Evolutionary conservation across 2,329 filamentous ascomycete species (phyloP), one percentile per base, ranked within the genome.

Genomic region (Phaeophleospora eucalypticola): DNA sequence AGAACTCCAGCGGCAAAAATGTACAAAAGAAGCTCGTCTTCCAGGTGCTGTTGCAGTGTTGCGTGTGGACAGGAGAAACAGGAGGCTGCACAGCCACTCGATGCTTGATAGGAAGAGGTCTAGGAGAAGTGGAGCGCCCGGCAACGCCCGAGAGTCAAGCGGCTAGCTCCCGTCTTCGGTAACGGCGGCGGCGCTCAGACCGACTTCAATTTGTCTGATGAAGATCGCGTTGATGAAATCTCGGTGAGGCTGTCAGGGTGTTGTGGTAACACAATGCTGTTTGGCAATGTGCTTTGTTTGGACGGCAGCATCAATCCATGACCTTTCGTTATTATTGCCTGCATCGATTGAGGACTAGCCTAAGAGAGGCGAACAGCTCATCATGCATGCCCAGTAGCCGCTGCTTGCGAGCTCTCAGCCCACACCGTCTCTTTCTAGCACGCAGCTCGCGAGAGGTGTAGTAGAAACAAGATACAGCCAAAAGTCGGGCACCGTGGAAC

Each of bases 61-160:
- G n/a, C n/a, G n/a, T n/a, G n/a, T 29, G 24, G 24, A 12, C 24
- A 12, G 41, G 33, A 29, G 41, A 36, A 21, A 29, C 19, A 39
- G 21, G 32, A 36, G 33, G 20, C 17, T 47, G 45, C 45, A 47
- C 45, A 47, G 45, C 45, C 45, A 43, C 45, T 42, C 7, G n/a
- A n/a, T n/a, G n/a, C n/a, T n/a, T n/a, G n/a, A n/a, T n/a, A n/a
- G n/a, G n/a, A n/a, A n/a, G n/a, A 36, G 20, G 15, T 21, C 14
- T 45, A 33, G 41, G 41, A 33, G 41, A 43, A 43, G 36, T 33
- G 21, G 20, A 43, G n/a, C n/a, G n/a, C n/a, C n/a, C n/a, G n/a
- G n/a, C n/a, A n/a, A n/a, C n/a, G n/a, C n/a, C n/a, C n/a, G n/a
- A n/a, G n/a, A n/a, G n/a, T n/a, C n/a, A n/a, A n/a, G n/a, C n/a